These are phyloP conservation scores for Peribolospora kevripleyi DNA, from an alignment of 768 basidiomycete species.

Conservation along the genomic window DNA sequence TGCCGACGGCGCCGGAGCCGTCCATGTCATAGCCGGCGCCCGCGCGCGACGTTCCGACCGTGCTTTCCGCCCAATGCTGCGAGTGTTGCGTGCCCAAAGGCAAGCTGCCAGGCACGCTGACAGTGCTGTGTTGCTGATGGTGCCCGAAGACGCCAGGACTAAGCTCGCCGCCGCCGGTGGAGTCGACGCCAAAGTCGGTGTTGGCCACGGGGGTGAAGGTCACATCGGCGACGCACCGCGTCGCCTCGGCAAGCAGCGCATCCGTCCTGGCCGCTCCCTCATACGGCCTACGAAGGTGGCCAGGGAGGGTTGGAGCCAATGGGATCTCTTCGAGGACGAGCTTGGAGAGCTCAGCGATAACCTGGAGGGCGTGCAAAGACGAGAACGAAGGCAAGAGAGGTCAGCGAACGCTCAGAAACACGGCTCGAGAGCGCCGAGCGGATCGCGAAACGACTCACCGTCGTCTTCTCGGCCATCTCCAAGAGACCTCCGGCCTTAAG, in stretches of 20 bases:
- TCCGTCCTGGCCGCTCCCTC: constrained; percentile 18
- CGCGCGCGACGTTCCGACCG: no score
- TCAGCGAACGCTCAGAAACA: no score
- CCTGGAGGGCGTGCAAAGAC: constrained; percentile 3
- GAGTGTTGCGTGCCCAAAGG: no score
- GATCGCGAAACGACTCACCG: constrained; percentile 1
- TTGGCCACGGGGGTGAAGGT: constrained; percentile 8
- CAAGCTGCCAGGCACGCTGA: no score
- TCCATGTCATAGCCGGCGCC: no score
- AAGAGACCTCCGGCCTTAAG: constrained; percentile 23
- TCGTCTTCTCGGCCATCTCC: constrained; percentile 24
- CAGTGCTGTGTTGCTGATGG: no score
- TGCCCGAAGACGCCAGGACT: no score
- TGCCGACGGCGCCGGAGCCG: no score
- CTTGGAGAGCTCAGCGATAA: constrained; percentile 25
- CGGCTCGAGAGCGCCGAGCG: no score
- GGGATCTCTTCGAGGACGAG: constrained; percentile 24
- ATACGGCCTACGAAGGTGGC: constrained; percentile 21
- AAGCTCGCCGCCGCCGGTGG: no score
- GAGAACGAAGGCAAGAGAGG: no score
- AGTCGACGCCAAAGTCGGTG: background rate
- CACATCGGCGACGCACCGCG: constrained; percentile 18
- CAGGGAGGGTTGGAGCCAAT: constrained; percentile 21
- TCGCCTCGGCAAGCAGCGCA: constrained; percentile 19
- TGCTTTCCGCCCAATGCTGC: no score